These are phyloP conservation scores for Diplotaxis tenuifolia DNA, from an alignment of 345 rosid species.

Conservation along the genomic window DNA sequence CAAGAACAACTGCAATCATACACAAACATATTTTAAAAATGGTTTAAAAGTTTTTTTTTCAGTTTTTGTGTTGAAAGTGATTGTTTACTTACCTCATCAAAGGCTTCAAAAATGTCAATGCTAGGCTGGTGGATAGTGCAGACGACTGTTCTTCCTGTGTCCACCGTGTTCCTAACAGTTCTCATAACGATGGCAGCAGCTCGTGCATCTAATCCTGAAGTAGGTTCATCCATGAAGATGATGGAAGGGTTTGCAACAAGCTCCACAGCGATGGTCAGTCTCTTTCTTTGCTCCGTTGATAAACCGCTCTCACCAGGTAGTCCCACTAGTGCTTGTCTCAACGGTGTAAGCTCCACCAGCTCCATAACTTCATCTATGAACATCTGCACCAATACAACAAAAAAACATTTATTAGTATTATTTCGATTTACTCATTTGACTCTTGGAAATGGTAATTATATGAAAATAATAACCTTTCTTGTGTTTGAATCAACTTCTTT, in stretches of 20 bases:
- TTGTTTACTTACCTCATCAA: constrained; percentile 63
- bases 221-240: constrained; percentile 94
- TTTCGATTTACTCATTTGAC: neutral
- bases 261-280: constrained; percentile 92
- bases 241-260: constrained; percentile 92
- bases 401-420: constrained; percentile 9
- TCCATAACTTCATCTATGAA: constrained; percentile 91
- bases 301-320: constrained; percentile 80
- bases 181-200: constrained; percentile 97
- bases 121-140: constrained; percentile 98
- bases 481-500: constrained; percentile 44
- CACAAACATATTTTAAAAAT: constrained; percentile 3
- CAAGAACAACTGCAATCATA: constrained; percentile 57
- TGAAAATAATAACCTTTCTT: constrained; percentile 49
- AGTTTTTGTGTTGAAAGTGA: neutral
- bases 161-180: constrained; percentile 86
- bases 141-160: constrained; percentile 86
- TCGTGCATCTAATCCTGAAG: constrained; percentile 94
- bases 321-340: constrained; percentile 75
- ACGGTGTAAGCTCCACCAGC: constrained; percentile 66
- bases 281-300: constrained; percentile 86
- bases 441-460: neutral
- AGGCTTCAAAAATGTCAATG: constrained; percentile 87
- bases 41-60: neutral
- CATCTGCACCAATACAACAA: constrained; percentile 45